Conservation (phyloP, 2,329 filamentous ascomycete species). For the Ophidiomyces ophidiicola region DNA sequence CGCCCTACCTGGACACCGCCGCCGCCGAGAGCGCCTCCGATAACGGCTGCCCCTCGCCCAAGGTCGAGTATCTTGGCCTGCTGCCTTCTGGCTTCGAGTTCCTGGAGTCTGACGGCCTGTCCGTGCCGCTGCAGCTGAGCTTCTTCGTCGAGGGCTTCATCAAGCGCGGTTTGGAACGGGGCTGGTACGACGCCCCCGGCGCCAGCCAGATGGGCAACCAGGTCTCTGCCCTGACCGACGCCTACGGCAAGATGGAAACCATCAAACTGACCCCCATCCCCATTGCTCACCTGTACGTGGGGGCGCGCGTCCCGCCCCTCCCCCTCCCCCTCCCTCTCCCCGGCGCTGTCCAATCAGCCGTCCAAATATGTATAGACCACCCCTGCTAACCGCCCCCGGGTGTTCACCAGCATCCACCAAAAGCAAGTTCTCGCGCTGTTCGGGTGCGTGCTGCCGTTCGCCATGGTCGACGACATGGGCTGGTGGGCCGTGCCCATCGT, state of each 20-base stretch:
- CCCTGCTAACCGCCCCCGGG: too few relatives aligned
- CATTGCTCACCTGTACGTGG: conserved; percentile 44
- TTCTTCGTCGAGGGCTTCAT: conserved; percentile 51
- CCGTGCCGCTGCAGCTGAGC: conserved; percentile 48
- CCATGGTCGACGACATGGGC: conserved; percentile 49
- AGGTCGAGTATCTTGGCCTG: conserved; percentile 41
- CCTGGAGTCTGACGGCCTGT: conserved; percentile 47
- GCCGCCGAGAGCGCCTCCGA: conserved; percentile 14
- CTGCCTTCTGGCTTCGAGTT: conserved; percentile 41
- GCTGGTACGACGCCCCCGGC: conserved; percentile 50
- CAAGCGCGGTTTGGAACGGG: conserved; percentile 42
- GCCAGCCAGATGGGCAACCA: conserved; percentile 47
- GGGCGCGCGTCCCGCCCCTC: not conserved
- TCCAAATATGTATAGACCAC: not conserved
- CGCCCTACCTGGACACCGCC: not conserved
- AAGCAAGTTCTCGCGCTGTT: conserved; percentile 53
- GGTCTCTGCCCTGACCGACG: conserved; percentile 44
- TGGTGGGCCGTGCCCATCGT: conserved; percentile 52
- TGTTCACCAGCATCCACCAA: conserved; percentile 51
- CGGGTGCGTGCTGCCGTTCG: conserved; percentile 49
- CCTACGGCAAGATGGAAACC: conserved; percentile 53
- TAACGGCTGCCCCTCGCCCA: conserved; percentile 22
- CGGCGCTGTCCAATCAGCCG: conserved; percentile 2
- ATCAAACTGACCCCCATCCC: conserved; percentile 53
- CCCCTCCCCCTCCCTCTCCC: not conserved